A percentile compares a stretch with the other conserved stretches of the same genome.
Evolutionary conservation across 2,329 filamentous ascomycete genomes (phyloP).

Genomic region (Boeremia exigua): DNA sequence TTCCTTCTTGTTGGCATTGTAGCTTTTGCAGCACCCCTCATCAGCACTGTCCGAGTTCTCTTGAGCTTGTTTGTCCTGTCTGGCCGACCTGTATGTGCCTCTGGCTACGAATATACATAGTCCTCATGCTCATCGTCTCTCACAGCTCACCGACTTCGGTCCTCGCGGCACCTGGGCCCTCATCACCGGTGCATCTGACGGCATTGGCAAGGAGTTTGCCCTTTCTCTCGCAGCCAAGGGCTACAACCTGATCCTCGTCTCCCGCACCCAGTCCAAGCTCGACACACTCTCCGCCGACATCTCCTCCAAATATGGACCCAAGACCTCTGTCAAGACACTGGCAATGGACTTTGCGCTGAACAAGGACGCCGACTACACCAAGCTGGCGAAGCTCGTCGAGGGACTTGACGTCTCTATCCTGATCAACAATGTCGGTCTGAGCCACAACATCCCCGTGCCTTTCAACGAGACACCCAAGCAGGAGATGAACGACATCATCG

Average conservation of each 20-base stretch:
- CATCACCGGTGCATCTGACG: conserved; percentile 93
- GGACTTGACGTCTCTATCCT: conserved; percentile 84
- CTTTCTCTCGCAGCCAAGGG: conserved; percentile 87
- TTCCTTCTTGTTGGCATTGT: conserved; percentile 41
- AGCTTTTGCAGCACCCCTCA: conserved; percentile 43
- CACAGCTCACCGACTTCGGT: conserved; percentile 81
- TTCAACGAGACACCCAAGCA: conserved; percentile 80
- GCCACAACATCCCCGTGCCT: conserved; percentile 88
- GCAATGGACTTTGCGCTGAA: conserved; percentile 92
- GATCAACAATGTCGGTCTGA: conserved; percentile 96
- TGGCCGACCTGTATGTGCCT: conserved; percentile 52
- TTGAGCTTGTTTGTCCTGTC: conserved; percentile 58
- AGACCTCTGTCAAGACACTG: conserved; percentile 74
- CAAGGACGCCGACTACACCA: conserved; percentile 78
- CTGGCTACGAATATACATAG: not conserved
- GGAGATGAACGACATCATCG: conserved; percentile 89
- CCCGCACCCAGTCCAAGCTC: conserved; percentile 93
- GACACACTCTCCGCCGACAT: conserved; percentile 78
- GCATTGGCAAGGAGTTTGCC: conserved; percentile 95
- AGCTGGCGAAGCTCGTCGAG: conserved; percentile 70
- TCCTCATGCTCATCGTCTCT: not conserved
- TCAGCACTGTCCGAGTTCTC: conserved; percentile 56
- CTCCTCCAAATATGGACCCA: conserved; percentile 67
- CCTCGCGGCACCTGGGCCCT: conserved; percentile 93
- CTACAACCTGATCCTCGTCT: conserved; percentile 94